phyloP scores from a whole-genome alignment of 768 basidiomycete species.

The Panaeolus cyanescens region DNA sequence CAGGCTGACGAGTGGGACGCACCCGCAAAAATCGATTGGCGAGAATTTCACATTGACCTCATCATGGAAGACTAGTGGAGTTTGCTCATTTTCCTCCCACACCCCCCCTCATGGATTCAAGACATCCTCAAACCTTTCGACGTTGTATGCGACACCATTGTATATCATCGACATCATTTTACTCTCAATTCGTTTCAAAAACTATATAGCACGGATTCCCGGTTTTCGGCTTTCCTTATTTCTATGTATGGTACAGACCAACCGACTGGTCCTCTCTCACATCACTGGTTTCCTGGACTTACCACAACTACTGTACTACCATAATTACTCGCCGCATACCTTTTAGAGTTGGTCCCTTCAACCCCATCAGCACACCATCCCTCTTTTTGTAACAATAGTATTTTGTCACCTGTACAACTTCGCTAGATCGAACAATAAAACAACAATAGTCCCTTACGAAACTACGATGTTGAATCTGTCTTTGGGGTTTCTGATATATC shows the following conservation, averaged over 20 bases:
- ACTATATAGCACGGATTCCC: background rate
- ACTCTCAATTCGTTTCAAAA: background rate
- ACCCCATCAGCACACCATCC: background rate
- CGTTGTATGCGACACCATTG: background rate
- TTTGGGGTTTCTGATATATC: too few species aligned
- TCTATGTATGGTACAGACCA: background rate
- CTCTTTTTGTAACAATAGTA: background rate
- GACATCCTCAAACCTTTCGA: background rate
- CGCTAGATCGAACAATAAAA: too few species aligned
- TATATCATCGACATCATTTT: background rate
- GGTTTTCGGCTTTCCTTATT: background rate
- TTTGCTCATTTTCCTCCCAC: background rate
- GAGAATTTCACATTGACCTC: conserved; percentile 56
- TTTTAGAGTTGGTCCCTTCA: background rate
- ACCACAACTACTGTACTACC: background rate
- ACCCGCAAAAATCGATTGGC: conserved; percentile 52
- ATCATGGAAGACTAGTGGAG: conserved; percentile 24
- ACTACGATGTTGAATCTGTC: too few species aligned
- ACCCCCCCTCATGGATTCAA: background rate
- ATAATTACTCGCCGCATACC: too few species aligned
- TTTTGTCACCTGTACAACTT: background rate
- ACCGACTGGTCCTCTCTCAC: background rate
- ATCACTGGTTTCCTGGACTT: background rate
- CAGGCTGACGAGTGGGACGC: conserved; percentile 33
- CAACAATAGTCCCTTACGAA: too few species aligned